Percentiles rank a stretch among this genome's conserved stretches.
Evolutionary conservation across 768 basidiomycete species (phyloP).

Genomic region (Multifurca ochricompacta): DNA sequence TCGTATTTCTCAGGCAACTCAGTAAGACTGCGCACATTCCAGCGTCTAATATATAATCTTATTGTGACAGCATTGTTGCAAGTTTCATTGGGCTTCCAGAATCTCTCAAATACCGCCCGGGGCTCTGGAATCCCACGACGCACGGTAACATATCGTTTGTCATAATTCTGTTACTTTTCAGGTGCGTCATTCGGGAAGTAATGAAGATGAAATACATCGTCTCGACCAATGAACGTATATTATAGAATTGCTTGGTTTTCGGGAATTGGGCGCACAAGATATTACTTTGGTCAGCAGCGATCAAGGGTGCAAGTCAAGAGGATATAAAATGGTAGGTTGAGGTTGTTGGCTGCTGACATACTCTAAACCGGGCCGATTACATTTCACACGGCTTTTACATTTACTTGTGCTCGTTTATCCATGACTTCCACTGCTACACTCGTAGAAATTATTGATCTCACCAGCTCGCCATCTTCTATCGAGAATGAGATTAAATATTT

Average conservation of each 20-base stretch:
- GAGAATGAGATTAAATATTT: background rate
- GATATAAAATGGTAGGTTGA: background rate
- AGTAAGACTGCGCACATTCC: conserved; percentile 35
- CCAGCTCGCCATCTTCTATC: background rate
- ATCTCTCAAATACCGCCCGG: conserved; percentile 41
- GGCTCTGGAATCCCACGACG: conserved; percentile 60
- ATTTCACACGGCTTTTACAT: background rate
- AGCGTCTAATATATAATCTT: background rate
- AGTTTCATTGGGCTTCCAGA: conserved; percentile 53
- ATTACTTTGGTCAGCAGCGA: conserved; percentile 27
- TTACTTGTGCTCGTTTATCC: background rate
- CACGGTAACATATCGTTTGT: conserved; percentile 71
- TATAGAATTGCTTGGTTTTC: conserved; percentile 33
- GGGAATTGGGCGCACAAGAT: conserved; percentile 32
- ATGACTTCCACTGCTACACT: conserved; percentile 12
- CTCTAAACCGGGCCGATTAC: background rate
- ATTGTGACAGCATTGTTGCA: conserved; percentile 42
- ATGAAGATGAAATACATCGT: background rate
- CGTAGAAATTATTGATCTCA: conserved; percentile 20
- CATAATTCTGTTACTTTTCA: conserved; percentile 44
- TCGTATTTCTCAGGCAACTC: conserved; percentile 40
- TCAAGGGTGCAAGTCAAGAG: background rate
- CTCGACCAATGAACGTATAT: background rate
- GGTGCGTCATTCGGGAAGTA: conserved; percentile 36
- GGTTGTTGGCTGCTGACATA: background rate